These are phyloP conservation scores for Septoria petroselini DNA, from an alignment of 2,329 filamentous ascomycete species.

Conservation along the genomic window DNA sequence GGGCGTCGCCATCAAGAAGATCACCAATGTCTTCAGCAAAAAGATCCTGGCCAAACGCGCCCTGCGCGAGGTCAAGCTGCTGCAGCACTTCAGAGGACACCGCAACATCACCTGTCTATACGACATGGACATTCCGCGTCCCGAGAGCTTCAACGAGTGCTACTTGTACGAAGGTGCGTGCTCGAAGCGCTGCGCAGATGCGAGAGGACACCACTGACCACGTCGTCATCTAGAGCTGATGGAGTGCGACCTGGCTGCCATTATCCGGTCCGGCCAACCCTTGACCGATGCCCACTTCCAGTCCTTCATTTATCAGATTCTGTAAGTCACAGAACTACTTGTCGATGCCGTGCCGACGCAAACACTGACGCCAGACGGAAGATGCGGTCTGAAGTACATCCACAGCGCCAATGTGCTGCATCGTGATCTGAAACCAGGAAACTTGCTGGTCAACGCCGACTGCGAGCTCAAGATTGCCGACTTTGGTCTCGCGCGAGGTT, in stretches of 20 bases:
- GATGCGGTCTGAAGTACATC: slow-evolving; percentile 85
- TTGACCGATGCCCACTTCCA: slow-evolving; percentile 98
- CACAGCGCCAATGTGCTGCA: slow-evolving; percentile 98
- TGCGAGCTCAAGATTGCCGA: slow-evolving; percentile 99
- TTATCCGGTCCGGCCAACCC: slow-evolving; percentile 94
- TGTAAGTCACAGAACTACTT: too few species aligned
- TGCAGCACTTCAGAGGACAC: slow-evolving; percentile 84
- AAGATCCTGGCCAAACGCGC: slow-evolving; percentile 99
- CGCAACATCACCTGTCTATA: slow-evolving; percentile 88
- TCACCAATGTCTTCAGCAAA: slow-evolving; percentile 99
- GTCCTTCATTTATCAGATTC: slow-evolving; percentile 99
- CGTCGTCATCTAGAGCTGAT: slow-evolving; percentile 71
- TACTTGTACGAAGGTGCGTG: slow-evolving; percentile 91
- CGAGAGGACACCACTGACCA: not conserved
- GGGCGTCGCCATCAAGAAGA: slow-evolving; percentile 97
- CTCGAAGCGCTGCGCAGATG: not conserved
- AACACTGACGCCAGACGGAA: too few species aligned
- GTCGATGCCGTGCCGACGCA: too few species aligned
- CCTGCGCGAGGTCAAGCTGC: slow-evolving; percentile 94
- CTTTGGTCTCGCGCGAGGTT: slow-evolving; percentile 92
- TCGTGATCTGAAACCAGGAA: slow-evolving; percentile 94
- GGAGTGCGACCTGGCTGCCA: slow-evolving; percentile 97
- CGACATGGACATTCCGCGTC: slow-evolving; percentile 98
- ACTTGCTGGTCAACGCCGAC: slow-evolving; percentile 95
- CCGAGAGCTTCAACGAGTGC: slow-evolving; percentile 97